Evolutionary conservation across 2,329 filamentous ascomycete species (phyloP), one percentile per base, ranked within the genome.

Genomic region (Aurifilum marmelostoma): DNA sequence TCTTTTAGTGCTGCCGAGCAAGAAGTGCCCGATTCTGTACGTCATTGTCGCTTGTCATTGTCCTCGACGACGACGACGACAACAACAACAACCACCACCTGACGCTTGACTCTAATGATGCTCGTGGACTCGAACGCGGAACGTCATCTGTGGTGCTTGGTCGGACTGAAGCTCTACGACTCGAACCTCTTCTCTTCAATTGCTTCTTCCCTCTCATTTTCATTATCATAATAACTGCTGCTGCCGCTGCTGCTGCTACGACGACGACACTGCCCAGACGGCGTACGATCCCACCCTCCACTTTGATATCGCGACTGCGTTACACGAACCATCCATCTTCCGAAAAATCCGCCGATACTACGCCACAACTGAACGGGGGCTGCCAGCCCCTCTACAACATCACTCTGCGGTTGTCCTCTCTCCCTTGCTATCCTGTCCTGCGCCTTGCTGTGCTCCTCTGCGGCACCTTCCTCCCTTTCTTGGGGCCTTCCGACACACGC

Each of bases 1-100:
- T 37, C 43, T 41, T 27, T 27, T 37, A 18, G 29, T 60, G n/a
- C 34, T 62, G n/a, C 59, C 18, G 37, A 56, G 52, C 52, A 56
- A 16, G 52, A 56, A 16, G 52, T 56, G 27, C 52, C 27, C 12
- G 52, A 32, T 39, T 60, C 34, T 60, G 58, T 62, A 62, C 59
- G 59, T 62, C 59, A 62, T 62, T 27, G 59, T 16, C 56, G 7
- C 56, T 58, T 60, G 56, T 39, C 37, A 41, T 43, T 41, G n/a
- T 62, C n/a, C 6, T 41, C 39, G 27, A 8, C 52, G 52, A 56
- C 47, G 9, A 47, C 41, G 21, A n/a, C n/a, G n/a, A n/a, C n/a
- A n/a, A n/a, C n/a, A n/a, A n/a, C n/a, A n/a, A n/a, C n/a, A n/a
- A n/a, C n/a, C n/a, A n/a, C n/a, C n/a, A 21, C 16, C 16, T 24